Conservation (phyloP, 345 rosid genomes). For the Theobroma cacao region DNA sequence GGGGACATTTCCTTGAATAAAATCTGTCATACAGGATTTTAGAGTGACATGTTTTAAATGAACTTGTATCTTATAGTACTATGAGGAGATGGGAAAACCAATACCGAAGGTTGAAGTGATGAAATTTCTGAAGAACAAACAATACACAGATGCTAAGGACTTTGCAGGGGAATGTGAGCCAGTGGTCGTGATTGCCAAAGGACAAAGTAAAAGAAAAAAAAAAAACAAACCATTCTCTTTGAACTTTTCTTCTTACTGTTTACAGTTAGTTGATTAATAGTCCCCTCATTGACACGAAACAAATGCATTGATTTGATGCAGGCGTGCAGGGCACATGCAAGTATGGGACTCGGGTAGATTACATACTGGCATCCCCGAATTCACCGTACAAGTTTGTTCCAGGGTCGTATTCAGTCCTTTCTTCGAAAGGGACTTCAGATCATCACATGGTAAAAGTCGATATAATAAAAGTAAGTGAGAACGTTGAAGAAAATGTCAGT, state of each 20-base stretch:
- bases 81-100: conserved; percentile 96
- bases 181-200: conserved; percentile 87
- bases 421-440: conserved; percentile 96
- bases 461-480: conserved; percentile 28
- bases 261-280: neutral
- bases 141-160: conserved; percentile 81
- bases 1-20: neutral
- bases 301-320: conserved; percentile 16
- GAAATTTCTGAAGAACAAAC: conserved; percentile 71
- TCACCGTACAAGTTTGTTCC: conserved; percentile 75
- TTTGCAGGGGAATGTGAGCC: conserved; percentile 93
- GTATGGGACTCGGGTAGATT: conserved; percentile 92
- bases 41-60: neutral
- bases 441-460: conserved; percentile 96
- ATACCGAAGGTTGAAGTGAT: conserved; percentile 82
- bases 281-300: neutral
- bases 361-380: conserved; percentile 74
- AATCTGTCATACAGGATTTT: neutral
- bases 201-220: conserved; percentile 87
- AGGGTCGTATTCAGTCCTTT: conserved; percentile 81
- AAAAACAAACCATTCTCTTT: neutral
- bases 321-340: conserved; percentile 98
- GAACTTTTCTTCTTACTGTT: neutral
- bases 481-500: conserved; percentile 10
- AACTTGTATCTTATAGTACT: conserved; percentile 42